Conservation (phyloP, 78 protist genomes). For the Bodo saltans region DNA sequence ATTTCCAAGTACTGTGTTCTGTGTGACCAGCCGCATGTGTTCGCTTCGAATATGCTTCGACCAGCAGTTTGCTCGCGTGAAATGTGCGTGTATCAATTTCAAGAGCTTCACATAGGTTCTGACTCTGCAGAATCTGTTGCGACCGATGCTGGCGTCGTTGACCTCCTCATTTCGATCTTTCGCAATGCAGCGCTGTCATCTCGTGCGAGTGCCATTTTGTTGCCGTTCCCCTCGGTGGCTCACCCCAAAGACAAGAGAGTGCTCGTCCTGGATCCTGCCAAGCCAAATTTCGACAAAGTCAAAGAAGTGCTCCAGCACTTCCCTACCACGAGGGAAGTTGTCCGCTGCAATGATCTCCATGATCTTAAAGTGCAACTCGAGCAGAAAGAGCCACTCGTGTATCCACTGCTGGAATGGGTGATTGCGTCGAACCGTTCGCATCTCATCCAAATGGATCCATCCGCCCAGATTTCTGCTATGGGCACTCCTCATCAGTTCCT, state of each 20-base stretch:
- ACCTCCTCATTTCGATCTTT: slow-evolving; percentile 1
- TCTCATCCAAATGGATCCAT: not conserved
- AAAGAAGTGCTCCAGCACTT: not conserved
- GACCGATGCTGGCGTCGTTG: not conserved
- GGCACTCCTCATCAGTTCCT: slow-evolving; percentile 42
- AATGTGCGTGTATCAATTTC: slow-evolving; percentile 34
- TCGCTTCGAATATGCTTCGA: slow-evolving; percentile 19
- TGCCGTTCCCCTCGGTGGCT: not conserved
- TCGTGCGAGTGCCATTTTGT: not conserved
- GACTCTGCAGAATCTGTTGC: slow-evolving; percentile 2
- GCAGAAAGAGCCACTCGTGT: not conserved
- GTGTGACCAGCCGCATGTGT: slow-evolving; percentile 42
- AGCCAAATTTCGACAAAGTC: not conserved
- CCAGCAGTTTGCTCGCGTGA: slow-evolving; percentile 35
- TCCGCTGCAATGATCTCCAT: too few relatives aligned
- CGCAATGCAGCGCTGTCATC: not conserved
- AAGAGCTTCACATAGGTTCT: slow-evolving; percentile 18
- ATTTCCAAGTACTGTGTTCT: slow-evolving; percentile 16
- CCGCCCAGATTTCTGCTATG: not conserved
- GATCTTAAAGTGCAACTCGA: not conserved
- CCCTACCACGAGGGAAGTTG: not conserved
- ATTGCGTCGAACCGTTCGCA: not conserved
- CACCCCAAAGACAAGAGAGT: not conserved
- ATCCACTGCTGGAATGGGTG: slow-evolving; percentile 14
- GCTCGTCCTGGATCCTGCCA: slow-evolving; percentile 16